A percentile compares a stretch with the other conserved stretches of the same genome.
These are phyloP conservation scores for Mortierella antarctica DNA, from an alignment of 192 early-diverging fungal species.

Conservation along the genomic window DNA sequence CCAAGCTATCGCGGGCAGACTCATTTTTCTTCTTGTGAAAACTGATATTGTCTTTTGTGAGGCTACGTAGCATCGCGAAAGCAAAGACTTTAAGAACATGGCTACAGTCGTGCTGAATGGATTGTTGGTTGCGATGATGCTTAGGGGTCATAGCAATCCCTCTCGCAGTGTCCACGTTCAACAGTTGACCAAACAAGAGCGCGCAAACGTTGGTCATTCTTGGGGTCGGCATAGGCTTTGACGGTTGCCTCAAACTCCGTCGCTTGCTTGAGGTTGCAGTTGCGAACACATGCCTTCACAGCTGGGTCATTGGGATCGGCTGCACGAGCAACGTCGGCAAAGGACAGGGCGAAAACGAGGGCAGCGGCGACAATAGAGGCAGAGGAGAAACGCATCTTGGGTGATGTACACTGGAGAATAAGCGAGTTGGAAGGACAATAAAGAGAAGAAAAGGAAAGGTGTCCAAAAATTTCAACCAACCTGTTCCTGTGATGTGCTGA, in stretches of 20 bases:
- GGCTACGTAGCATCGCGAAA: background rate
- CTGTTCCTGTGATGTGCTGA: too few relatives aligned
- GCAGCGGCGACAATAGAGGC: constrained; percentile 1
- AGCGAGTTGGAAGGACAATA: too few relatives aligned
- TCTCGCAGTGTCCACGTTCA: background rate
- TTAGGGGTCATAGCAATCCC: constrained; percentile 1
- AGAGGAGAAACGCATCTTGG: constrained; percentile 2
- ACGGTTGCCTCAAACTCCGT: constrained; percentile 4
- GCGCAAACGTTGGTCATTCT: constrained; percentile 1
- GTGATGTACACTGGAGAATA: background rate
- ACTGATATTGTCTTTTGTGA: background rate
- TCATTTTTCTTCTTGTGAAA: background rate
- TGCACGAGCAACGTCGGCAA: constrained; percentile 10
- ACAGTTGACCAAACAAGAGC: background rate
- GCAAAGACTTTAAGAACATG: constrained; percentile 6
- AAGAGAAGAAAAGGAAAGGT: too few relatives aligned
- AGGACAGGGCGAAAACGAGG: background rate
- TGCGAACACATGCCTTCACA: background rate
- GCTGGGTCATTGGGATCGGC: constrained; percentile 5
- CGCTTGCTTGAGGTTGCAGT: background rate
- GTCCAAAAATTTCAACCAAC: too few relatives aligned
- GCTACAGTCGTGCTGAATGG: background rate
- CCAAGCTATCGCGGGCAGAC: background rate
- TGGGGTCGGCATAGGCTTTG: constrained; percentile 2
- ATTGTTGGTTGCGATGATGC: background rate